phyloP scores from a whole-genome alignment of 2,329 filamentous ascomycete genomes.

The Fusarium proliferatum region DNA sequence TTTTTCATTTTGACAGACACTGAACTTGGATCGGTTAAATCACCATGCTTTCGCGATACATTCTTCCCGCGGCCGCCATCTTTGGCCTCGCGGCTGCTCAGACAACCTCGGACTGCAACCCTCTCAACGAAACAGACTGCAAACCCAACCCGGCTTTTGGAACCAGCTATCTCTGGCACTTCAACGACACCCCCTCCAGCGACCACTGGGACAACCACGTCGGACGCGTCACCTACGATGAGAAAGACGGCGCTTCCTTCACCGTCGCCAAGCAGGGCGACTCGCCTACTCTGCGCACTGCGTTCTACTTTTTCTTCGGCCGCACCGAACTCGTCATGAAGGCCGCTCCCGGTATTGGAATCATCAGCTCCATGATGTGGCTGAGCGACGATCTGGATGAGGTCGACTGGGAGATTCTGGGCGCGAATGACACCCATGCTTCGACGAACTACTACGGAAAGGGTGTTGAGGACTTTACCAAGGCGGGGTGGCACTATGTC shows the following conservation, averaged over 20 bases:
- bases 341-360: slow-evolving; percentile 77
- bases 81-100: slow-evolving; percentile 71
- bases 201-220: slow-evolving; percentile 73
- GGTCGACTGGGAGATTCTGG: slow-evolving; percentile 87
- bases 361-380: slow-evolving; percentile 85
- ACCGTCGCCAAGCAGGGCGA: slow-evolving; percentile 76
- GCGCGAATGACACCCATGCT: slow-evolving; percentile 70
- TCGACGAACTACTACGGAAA: slow-evolving; percentile 86
- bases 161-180: slow-evolving; percentile 69
- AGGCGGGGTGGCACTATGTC: slow-evolving; percentile 69
- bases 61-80: slow-evolving; percentile 53
- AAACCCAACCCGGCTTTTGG: slow-evolving; percentile 78
- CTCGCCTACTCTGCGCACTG: slow-evolving; percentile 81
- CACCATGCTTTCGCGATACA: slow-evolving; percentile 44
- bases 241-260: slow-evolving; percentile 75
- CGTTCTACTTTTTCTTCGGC: slow-evolving; percentile 89
- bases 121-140: slow-evolving; percentile 74
- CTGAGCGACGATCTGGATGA: slow-evolving; percentile 88
- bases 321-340: slow-evolving; percentile 82
- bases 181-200: slow-evolving; percentile 70
- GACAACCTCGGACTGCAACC: slow-evolving; percentile 82
- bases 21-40: background rate
- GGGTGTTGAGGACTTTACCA: slow-evolving; percentile 71
- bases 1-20: slow-evolving; percentile 15
- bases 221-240: slow-evolving; percentile 71